Evolutionary conservation across 2,329 filamentous ascomycete species (phyloP).

Genomic region (Aspergillus pseudotamarii): DNA sequence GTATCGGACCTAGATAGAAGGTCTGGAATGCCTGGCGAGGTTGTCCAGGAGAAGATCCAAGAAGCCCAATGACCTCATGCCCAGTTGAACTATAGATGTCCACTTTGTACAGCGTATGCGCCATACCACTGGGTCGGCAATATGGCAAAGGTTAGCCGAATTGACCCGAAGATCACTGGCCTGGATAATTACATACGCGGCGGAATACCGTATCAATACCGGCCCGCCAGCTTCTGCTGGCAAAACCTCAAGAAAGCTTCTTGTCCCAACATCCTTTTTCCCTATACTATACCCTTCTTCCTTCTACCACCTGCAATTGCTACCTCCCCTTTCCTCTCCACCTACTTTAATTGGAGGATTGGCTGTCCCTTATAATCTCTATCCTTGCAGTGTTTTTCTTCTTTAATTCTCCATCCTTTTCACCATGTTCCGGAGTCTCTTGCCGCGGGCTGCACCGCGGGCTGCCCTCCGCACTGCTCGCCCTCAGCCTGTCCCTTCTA

Average conservation of each 20-base stretch:
- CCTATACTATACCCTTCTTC: constrained; percentile 16
- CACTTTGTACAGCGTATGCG: background rate
- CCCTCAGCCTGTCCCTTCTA: constrained; percentile 40
- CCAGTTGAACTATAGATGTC: background rate
- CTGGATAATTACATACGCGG: constrained; percentile 24
- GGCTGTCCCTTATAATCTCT: constrained; percentile 28
- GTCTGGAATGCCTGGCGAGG: background rate
- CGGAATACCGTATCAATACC: constrained; percentile 25
- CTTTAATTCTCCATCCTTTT: constrained; percentile 25
- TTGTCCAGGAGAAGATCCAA: background rate
- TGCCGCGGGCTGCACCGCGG: constrained; percentile 54
- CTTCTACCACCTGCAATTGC: constrained; percentile 21
- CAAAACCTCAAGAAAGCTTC: constrained; percentile 26
- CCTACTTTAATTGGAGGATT: constrained; percentile 32
- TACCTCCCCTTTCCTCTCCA: constrained; percentile 25
- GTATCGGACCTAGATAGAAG: background rate
- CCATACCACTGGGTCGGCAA: constrained; percentile 9
- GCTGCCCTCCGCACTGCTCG: constrained; percentile 42
- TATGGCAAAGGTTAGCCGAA: constrained; percentile 20
- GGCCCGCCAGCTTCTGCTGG: constrained; percentile 27
- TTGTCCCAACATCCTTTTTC: constrained; percentile 30
- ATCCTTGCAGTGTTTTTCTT: constrained; percentile 25
- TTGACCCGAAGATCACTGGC: constrained; percentile 18
- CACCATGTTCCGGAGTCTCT: constrained; percentile 56
- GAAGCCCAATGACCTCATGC: background rate